Conservation (phyloP, 768 basidiomycete genomes). For the Leccinum truebloodii region DNA sequence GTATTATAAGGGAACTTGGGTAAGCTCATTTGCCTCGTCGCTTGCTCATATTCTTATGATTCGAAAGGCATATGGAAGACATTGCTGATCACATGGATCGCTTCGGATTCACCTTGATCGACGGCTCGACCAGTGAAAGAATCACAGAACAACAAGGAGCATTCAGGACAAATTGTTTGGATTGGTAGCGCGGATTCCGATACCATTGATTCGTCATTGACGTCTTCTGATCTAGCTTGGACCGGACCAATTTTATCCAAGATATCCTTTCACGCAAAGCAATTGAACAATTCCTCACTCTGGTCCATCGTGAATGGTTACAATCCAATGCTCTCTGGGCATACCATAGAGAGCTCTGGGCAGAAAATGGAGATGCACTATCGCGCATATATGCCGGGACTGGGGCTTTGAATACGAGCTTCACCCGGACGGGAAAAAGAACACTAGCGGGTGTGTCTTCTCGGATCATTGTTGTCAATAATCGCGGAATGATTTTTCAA, state of each 20-base stretch:
- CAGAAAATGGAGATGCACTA: conserved; percentile 92
- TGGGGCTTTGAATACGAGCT: conserved; percentile 92
- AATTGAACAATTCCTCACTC: conserved; percentile 78
- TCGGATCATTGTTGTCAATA: neutral
- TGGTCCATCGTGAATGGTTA: conserved; percentile 78
- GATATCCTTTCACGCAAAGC: conserved; percentile 87
- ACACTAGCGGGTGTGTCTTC: conserved; percentile 72
- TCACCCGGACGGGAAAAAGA: conserved; percentile 92
- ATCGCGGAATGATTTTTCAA: conserved; percentile 12
- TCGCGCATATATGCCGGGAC: conserved; percentile 95
- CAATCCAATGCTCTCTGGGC: conserved; percentile 73
- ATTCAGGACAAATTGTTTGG: conserved; percentile 93
- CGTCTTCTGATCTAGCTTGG: conserved; percentile 56
- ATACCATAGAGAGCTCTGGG: conserved; percentile 93
- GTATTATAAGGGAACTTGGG: conserved; percentile 73
- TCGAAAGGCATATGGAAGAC: conserved; percentile 58
- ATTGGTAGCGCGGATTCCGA: conserved; percentile 61
- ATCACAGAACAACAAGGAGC: conserved; percentile 91
- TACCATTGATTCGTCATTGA: neutral
- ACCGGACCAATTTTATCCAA: conserved; percentile 96
- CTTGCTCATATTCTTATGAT: conserved; percentile 9
- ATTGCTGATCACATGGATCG: conserved; percentile 67
- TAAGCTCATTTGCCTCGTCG: conserved; percentile 27
- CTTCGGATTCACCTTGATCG: conserved; percentile 86
- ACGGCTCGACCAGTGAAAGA: conserved; percentile 60